These are phyloP conservation scores for Oxyria digyna DNA, from an alignment of 148 eudicot species.

Conservation along the genomic window DNA sequence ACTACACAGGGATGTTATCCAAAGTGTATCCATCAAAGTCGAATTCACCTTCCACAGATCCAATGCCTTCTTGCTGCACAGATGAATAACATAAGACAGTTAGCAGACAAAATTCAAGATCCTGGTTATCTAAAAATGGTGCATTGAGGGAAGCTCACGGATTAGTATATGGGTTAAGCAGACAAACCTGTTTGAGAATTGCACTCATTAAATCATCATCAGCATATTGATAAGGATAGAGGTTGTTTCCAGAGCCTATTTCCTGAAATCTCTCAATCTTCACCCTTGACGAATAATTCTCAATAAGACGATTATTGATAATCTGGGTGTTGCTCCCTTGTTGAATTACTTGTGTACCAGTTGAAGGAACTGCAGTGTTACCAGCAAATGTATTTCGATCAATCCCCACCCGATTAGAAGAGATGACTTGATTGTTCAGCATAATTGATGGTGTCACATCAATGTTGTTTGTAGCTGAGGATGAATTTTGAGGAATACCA, in stretches of 20 bases:
- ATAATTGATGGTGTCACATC: slow-evolving; percentile 46
- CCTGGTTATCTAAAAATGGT: no score
- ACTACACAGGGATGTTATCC: slow-evolving; percentile 45
- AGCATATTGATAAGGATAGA: slow-evolving; percentile 38
- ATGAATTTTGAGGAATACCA: slow-evolving; percentile 23
- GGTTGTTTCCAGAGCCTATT: slow-evolving; percentile 28
- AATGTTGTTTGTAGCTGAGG: slow-evolving; percentile 23
- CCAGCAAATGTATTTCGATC: slow-evolving; percentile 19
- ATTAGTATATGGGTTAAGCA: neutral
- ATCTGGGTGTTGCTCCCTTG: slow-evolving; percentile 20
- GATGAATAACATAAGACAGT: neutral
- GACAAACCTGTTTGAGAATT: slow-evolving; percentile 66
- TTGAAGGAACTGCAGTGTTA: slow-evolving; percentile 22
- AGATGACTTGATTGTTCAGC: slow-evolving; percentile 32
- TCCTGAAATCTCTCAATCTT: slow-evolving; percentile 40
- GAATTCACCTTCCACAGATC: slow-evolving; percentile 36
- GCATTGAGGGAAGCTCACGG: neutral
- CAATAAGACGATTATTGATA: slow-evolving; percentile 17
- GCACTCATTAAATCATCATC: slow-evolving; percentile 70
- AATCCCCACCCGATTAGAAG: slow-evolving; percentile 10
- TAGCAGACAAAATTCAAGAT: neutral
- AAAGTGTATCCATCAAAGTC: slow-evolving; percentile 44
- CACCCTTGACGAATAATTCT: slow-evolving; percentile 32
- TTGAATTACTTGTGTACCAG: slow-evolving; percentile 22
- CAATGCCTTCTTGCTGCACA: slow-evolving; percentile 52